Evolutionary conservation across 371 early-diverging fungal species (phyloP), one percentile per base, ranked within the genome.

Genomic region (Apophysomyces elegans): DNA sequence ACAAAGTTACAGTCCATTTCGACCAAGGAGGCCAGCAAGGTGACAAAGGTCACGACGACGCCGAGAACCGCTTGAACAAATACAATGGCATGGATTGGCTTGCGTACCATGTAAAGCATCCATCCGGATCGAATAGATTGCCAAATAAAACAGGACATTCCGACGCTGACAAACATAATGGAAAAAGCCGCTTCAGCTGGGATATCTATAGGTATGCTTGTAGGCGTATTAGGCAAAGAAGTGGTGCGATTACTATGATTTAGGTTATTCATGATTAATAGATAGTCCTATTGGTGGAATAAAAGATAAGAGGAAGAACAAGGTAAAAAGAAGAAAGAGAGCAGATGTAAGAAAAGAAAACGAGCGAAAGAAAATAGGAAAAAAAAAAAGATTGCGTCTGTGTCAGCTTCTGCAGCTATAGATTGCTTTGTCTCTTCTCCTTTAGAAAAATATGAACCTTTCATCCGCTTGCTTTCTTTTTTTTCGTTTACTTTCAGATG

Each of bases 71-170:
- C 73, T 62, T 82, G 83, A 5, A 43, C 37, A 59, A 77, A 69
- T 0, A 79, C 76, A 18, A 82, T 54, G 26, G 57, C 70, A 58
- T 79, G 63, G 26, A 82, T 68, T 0, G 78, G 80, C 41, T 82
- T 82, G 46, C 64, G 65, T 18, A 70, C 47, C 58, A 74, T 68
- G 56, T 72, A 71, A 36, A 71, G 67, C 71, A 82, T 76, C 54
- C 56, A 56, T 12, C 69, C 80, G 7, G 73, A 39, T 45, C 73
- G 72, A 8, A 76, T 57, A 0, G 70, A 39, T 58, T 82, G 83
- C 78, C 78, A 82, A 39, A 79, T 69, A 70, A 82, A 82, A 45
- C 79, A 82, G 8, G 65, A 58, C 65, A 79, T 54, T 1, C 80
- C 78, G 26, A 77, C 62, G 37, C 66, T 74, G n/a, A 78, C 78